phyloP scores from a whole-genome alignment of 352 stramenopile species.

The Globisporangium splendens region DNA sequence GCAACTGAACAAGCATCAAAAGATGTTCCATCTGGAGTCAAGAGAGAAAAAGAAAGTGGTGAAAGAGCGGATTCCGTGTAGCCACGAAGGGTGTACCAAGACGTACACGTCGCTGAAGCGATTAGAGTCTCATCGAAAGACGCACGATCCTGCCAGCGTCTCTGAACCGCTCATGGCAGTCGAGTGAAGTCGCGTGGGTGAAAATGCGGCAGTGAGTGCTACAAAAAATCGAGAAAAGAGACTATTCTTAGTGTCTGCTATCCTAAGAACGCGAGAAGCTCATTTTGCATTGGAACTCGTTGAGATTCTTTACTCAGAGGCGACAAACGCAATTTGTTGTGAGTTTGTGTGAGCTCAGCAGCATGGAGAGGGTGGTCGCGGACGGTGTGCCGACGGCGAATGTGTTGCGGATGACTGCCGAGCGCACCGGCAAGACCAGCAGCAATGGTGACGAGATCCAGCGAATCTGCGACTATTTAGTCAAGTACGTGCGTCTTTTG shows the following conservation, averaged over 20 bases:
- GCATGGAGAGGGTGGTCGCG: constrained; percentile 7
- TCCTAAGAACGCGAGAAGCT: background rate
- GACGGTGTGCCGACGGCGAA: constrained; percentile 34
- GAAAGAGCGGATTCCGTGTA: constrained; percentile 23
- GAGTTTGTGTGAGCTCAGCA: background rate
- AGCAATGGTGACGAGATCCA: constrained; percentile 44
- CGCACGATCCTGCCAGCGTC: constrained; percentile 7
- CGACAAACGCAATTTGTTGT: too few species aligned
- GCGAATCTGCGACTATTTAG: constrained; percentile 55
- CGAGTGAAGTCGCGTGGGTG: too few species aligned
- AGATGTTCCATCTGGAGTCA: constrained; percentile 8
- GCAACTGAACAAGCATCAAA: constrained; percentile 31
- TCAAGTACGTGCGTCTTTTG: constrained; percentile 30
- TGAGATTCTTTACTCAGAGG: too few species aligned
- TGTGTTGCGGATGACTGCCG: constrained; percentile 50
- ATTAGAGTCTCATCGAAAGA: constrained; percentile 28
- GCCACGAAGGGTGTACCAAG: constrained; percentile 27
- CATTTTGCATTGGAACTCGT: background rate
- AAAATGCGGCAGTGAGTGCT: background rate
- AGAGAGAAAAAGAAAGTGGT: background rate
- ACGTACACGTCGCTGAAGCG: constrained; percentile 38
- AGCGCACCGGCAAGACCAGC: constrained; percentile 46
- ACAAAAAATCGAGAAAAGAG: background rate
- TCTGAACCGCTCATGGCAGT: too few species aligned
- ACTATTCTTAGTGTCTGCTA: background rate